A percentile compares a stretch with the other conserved stretches of the same genome.
Conservation (phyloP, 1,284 basidiomycete species). For the Leccinum pallidistipes region DNA sequence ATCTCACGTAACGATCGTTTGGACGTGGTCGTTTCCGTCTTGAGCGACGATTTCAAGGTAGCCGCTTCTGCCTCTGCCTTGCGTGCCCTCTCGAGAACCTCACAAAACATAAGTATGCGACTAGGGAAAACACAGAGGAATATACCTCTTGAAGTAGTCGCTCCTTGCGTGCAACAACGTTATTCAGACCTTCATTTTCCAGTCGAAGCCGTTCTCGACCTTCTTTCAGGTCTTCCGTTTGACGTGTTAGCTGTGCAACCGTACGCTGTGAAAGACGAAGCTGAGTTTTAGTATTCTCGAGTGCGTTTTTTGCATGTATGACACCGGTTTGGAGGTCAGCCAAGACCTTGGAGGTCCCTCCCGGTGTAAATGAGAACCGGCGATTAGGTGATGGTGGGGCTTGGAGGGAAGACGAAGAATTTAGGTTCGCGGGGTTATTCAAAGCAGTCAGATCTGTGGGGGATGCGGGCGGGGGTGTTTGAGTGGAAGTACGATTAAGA, state of each 20-base stretch:
- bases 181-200: slow-evolving; percentile 84
- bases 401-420: slow-evolving; percentile 31
- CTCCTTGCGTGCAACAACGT: slow-evolving; percentile 84
- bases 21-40: slow-evolving; percentile 64
- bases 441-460: slow-evolving; percentile 34
- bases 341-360: slow-evolving; percentile 78
- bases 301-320: slow-evolving; percentile 72
- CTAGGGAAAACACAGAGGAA: slow-evolving; percentile 1
- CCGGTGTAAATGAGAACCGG: slow-evolving; percentile 65
- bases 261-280: slow-evolving; percentile 74
- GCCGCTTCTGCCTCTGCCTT: slow-evolving; percentile 77
- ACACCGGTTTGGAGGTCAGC: slow-evolving; percentile 82
- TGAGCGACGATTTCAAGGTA: slow-evolving; percentile 65
- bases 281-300: slow-evolving; percentile 82
- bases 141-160: slow-evolving; percentile 76
- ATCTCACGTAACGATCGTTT: slow-evolving; percentile 78
- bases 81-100: slow-evolving; percentile 79
- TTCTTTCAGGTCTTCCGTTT: slow-evolving; percentile 85
- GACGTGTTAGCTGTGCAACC: slow-evolving; percentile 76
- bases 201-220: slow-evolving; percentile 74
- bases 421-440: slow-evolving; percentile 18
- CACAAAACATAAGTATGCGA: slow-evolving; percentile 1
- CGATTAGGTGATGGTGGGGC: slow-evolving; percentile 49
- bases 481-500: slow-evolving; percentile 33
- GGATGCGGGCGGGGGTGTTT: slow-evolving; percentile 27